Base-by-base conservation (phyloP, 2,329 filamentous ascomycete species). In the Epichloe typhina region DNA sequence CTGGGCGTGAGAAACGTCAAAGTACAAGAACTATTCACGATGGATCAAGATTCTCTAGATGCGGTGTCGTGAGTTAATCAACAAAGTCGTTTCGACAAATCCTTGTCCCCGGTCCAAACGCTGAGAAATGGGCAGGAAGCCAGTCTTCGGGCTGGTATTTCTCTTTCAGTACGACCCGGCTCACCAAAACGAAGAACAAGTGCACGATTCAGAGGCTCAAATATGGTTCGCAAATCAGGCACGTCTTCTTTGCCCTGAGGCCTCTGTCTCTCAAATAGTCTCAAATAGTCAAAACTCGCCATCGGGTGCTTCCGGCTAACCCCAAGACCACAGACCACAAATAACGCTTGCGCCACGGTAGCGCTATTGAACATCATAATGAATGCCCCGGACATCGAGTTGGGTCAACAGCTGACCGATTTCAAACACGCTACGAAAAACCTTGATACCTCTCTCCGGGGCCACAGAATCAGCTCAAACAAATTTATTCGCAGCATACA, bases 201-300 rank as follows among this genome's bases (percentile, higher is more conserved):
- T 73, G 51, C 72, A 76, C 54, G 71, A 69, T 43, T 70, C 79
- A 3, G 50, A 55, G 3, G 54, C 49, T n/a, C 47, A 50, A 3
- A 70, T 97, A 17, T 98, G 93, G 91, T 97, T 96, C 65, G 89
- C 90, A 31, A 96, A 96, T 61, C 91, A 95, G 70, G 84, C 87
- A 62, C 19, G 69, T 31, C 37, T 35, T 39, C 44, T 23, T 11
- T 31, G 2, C n/a, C 5, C 26, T 9, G 19, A 42, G 31, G 39
- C 19, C 13, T 43, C 19, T 33, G 21, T 5, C 41, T n/a, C 23
- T 9, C 23, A 19, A 42, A 5, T 21, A 42, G 12, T n/a, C 23
- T 9, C 23, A 19, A 42, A 5, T 21, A 42, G 12, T 19, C 12
- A 2, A 31, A 31, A 15, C 23, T 6, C n/a, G 13, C 33, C 4